phyloP scores from a whole-genome alignment of 805 yeast genomes.

The Candida vartiovaarae region DNA sequence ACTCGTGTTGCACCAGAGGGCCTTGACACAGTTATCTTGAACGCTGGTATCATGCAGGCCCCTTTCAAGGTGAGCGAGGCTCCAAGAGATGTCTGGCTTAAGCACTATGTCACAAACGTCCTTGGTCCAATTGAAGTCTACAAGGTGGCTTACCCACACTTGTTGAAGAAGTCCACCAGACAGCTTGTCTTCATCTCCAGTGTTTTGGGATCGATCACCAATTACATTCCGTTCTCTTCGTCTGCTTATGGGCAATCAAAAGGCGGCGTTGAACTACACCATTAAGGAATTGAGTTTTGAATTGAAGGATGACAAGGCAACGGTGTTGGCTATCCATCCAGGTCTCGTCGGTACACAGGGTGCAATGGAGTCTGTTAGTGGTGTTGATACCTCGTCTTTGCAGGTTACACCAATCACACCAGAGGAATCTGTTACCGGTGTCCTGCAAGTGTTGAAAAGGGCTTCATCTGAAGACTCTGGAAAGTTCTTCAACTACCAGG shows the following conservation, averaged over 20 bases:
- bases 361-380: neutral
- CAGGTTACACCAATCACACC: neutral
- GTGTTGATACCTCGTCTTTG: neutral
- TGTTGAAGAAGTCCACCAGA: conserved; percentile 17
- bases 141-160: conserved; percentile 19
- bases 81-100: conserved; percentile 4
- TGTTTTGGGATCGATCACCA: conserved; percentile 21
- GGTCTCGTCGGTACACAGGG: conserved; percentile 30
- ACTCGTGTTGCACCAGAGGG: conserved; percentile 4
- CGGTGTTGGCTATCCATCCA: conserved; percentile 29
- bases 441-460: neutral
- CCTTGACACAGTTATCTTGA: conserved; percentile 12
- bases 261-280: conserved; percentile 32
- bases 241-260: conserved; percentile 33
- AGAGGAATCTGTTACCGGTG: neutral
- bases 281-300: conserved; percentile 24
- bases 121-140: conserved; percentile 22
- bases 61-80: neutral
- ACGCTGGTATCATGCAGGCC: conserved; percentile 11
- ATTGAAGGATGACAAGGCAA: conserved; percentile 21
- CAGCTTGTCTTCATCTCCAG: conserved; percentile 26
- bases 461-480: conserved; percentile 4
- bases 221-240: conserved; percentile 9
- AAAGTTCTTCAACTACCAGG: conserved; percentile 5
- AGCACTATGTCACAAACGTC: conserved; percentile 20